These are phyloP conservation scores for Mortierella sp. DNA, from an alignment of 371 early-diverging fungal genomes.

Conservation along the genomic window DNA sequence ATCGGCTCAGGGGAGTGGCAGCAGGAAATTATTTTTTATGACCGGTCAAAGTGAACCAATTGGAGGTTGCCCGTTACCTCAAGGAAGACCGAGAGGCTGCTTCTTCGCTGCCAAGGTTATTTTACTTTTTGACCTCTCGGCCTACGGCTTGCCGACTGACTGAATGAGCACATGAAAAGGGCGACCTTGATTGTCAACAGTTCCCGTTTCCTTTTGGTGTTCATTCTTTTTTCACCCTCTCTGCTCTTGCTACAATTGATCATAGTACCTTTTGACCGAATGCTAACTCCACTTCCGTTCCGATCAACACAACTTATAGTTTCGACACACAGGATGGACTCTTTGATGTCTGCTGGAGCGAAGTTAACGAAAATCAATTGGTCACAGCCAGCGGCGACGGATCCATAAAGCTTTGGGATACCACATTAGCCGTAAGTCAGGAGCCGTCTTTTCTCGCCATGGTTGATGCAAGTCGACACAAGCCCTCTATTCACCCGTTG, in stretches of 20 bases:
- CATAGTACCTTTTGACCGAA: background rate
- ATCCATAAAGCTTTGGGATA: slow-evolving; percentile 94
- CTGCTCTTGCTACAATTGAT: background rate
- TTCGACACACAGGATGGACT: slow-evolving; percentile 97
- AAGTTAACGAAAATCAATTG: slow-evolving; percentile 93
- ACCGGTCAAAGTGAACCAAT: slow-evolving; percentile 49
- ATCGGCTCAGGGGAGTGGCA: slow-evolving; percentile 41
- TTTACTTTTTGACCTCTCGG: background rate
- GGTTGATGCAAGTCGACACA: background rate
- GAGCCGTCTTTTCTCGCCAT: background rate
- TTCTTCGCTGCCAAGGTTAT: background rate
- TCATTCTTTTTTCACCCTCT: background rate
- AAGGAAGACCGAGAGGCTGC: slow-evolving; percentile 16
- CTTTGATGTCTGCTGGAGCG: slow-evolving; percentile 95
- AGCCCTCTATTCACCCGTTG: background rate
- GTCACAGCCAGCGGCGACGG: slow-evolving; percentile 95
- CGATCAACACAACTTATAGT: slow-evolving; percentile 48
- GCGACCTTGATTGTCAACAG: background rate
- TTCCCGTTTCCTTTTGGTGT: background rate
- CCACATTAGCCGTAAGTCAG: slow-evolving; percentile 74
- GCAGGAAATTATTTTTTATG: slow-evolving; percentile 25
- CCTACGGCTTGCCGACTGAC: background rate
- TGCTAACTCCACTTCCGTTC: background rate
- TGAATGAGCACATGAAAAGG: background rate
- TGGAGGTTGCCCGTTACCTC: slow-evolving; percentile 13